phyloP scores from a whole-genome alignment of 1,139 yeast genomes.

The Yarrowia galli region DNA sequence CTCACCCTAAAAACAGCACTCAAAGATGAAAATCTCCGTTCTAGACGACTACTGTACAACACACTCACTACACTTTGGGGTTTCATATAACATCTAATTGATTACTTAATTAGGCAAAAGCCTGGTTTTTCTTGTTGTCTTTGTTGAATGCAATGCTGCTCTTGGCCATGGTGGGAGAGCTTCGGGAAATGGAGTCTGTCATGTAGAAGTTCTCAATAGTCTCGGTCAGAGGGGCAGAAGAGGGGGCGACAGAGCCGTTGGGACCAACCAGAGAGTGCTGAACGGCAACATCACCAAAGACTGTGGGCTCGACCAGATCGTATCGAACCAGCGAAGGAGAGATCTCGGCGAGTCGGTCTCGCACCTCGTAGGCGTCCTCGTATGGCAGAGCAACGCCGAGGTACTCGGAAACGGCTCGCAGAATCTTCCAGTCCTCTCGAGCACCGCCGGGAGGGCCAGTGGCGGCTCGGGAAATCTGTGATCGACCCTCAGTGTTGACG shows the following conservation, averaged over 20 bases:
- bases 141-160: slow-evolving; percentile 56
- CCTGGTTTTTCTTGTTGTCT: slow-evolving; percentile 40
- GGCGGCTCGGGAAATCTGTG: slow-evolving; percentile 86
- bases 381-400: slow-evolving; percentile 76
- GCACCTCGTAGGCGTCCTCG: slow-evolving; percentile 73
- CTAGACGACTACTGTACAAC: no score
- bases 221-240: slow-evolving; percentile 60
- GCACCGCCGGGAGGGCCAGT: slow-evolving; percentile 92
- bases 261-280: slow-evolving; percentile 54
- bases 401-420: slow-evolving; percentile 84
- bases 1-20: no score
- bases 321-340: slow-evolving; percentile 85
- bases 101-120: slow-evolving; percentile 41
- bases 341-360: slow-evolving; percentile 74
- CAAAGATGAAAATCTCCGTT: no score
- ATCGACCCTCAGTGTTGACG: slow-evolving; percentile 90
- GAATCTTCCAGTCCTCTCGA: slow-evolving; percentile 90
- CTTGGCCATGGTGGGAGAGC: slow-evolving; percentile 90
- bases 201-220: slow-evolving; percentile 86
- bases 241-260: slow-evolving; percentile 54
- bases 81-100: slow-evolving; percentile 32
- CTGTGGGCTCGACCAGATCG: slow-evolving; percentile 73
- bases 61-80: background rate
- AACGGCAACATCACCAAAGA: slow-evolving; percentile 67
- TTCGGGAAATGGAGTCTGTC: slow-evolving; percentile 86